Base-by-base conservation (phyloP, 192 early-diverging fungal genomes). In the Linderina pennispora region DNA sequence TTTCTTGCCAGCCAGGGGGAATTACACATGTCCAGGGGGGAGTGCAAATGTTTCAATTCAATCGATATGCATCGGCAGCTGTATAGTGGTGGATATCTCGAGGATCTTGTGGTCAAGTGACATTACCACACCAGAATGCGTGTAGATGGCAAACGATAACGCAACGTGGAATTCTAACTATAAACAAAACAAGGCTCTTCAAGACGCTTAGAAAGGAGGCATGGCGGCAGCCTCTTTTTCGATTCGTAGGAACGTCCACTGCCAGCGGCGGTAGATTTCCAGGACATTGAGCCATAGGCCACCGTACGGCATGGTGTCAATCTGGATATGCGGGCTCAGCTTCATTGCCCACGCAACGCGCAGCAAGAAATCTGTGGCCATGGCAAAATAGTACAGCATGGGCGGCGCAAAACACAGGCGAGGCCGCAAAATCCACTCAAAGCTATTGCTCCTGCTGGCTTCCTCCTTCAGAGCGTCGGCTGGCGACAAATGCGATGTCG, bases 171-270 rank as follows among this genome's bases (percentile, higher is more conserved):
- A 15, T 24, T 41, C 40, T 1, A 23, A 4, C 24, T 45, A n/a
- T 17, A 24, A 51, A 40, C 19, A 55, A 35, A 33, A 33, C 4
- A 16, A 36, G 21, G 21, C n/a, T n/a, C n/a, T n/a, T n/a, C n/a
- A n/a, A n/a, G n/a, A n/a, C n/a, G 21, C 6, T 22, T 20, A 14
- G 6, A 8, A 26, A 23, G 24, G 35, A 8, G 10, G 38, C 3
- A 5, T 32, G 8, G 50, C 17, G 0, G 52, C 69, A 1, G 55
- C 52, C 26, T 73, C 70, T 36, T 66, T 66, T 62, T 99, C 96
- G 21, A 97, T 56, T 23, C 94, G 70, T 57, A 99, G 86, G 43
- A 95, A 87, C 0, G 92, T 85, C 96, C 96, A 99, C 37, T 95
- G 74, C 87, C 91, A 97, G 28, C 94, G 75, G 24, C 94, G 56